Conservation (phyloP, 164 flowering plant genomes). For the Amborella trichopoda region DNA sequence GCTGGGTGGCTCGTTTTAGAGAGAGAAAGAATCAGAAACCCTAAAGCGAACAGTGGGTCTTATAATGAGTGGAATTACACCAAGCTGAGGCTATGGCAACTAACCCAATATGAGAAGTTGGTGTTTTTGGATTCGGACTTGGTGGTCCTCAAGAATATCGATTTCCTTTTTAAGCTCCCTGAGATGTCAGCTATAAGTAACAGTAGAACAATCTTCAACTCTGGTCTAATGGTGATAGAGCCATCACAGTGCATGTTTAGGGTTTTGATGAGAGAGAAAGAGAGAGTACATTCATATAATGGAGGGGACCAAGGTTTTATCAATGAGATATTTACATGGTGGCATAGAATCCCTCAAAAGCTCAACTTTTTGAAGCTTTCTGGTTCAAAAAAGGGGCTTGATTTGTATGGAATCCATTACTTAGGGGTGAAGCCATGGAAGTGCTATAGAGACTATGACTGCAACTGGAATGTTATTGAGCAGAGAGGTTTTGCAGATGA, state of each 20-base stretch:
- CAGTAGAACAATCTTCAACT: conserved; percentile 67
- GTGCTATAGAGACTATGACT: conserved; percentile 91
- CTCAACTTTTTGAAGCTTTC: conserved; percentile 81
- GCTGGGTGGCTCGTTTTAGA: conserved; percentile 80
- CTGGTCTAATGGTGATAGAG: conserved; percentile 93
- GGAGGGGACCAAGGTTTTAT: conserved; percentile 98
- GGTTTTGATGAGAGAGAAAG: conserved; percentile 30
- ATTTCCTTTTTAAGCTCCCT: conserved; percentile 70
- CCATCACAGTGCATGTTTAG: conserved; percentile 82
- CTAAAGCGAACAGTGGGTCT: conserved; percentile 46
- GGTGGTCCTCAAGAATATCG: conserved; percentile 59
- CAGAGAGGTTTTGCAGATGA: conserved; percentile 81
- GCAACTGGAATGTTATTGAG: conserved; percentile 64
- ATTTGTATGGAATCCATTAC: conserved; percentile 67
- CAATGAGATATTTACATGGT: conserved; percentile 86
- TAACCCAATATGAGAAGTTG: conserved; percentile 72
- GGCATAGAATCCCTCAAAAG: conserved; percentile 80
- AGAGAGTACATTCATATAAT: conserved; percentile 63
- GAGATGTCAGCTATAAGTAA: conserved; percentile 81
- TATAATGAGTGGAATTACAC: conserved; percentile 96
- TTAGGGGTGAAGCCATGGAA: conserved; percentile 93
- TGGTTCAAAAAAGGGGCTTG: conserved; percentile 77
- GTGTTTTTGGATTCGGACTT: conserved; percentile 89
- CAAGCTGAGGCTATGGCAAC: conserved; percentile 93
- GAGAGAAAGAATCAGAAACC: conserved; percentile 78